Percentiles rank a stretch among this genome's conserved stretches.
These are phyloP conservation scores for Coix lacrymajobi DNA, from an alignment of 176 grass and related monocot species.

Conservation along the genomic window DNA sequence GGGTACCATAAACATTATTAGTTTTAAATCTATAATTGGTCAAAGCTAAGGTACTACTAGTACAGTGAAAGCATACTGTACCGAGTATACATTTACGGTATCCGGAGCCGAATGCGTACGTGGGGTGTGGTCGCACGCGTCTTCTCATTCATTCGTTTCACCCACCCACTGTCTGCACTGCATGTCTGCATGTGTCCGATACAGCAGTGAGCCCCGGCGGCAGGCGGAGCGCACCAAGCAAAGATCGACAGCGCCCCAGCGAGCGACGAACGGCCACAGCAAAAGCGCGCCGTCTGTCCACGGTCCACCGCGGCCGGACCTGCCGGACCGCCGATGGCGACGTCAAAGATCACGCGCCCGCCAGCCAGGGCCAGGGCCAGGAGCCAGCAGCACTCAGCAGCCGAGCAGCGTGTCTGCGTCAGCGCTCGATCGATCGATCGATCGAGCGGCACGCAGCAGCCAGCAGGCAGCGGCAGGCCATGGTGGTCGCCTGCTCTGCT, in stretches of 20 bases:
- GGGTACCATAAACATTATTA: too few relatives aligned
- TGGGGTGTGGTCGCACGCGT: background rate
- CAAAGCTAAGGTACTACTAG: background rate
- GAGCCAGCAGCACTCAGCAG: too few relatives aligned
- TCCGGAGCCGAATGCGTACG: background rate
- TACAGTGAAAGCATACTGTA: background rate
- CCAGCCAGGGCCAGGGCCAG: background rate
- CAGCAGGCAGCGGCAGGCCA: background rate
- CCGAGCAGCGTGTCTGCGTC: background rate
- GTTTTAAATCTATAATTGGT: too few relatives aligned
- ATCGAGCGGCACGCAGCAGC: background rate
- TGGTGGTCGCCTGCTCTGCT: background rate
- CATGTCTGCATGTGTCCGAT: background rate
- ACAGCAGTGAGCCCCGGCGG: too few relatives aligned
- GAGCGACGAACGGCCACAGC: background rate
- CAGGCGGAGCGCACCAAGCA: background rate
- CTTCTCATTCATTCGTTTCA: background rate
- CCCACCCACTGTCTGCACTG: background rate
- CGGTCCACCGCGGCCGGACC: background rate
- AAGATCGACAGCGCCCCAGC: background rate
- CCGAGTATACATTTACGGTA: background rate
- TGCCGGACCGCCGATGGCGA: background rate
- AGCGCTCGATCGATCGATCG: background rate
- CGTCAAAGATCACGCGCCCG: conserved; percentile 13
- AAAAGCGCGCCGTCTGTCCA: background rate